A percentile compares a stretch with the other conserved stretches of the same genome.
These are phyloP conservation scores for Eucalyptus sp. DNA, from an alignment of 345 rosid genomes.

Conservation along the genomic window DNA sequence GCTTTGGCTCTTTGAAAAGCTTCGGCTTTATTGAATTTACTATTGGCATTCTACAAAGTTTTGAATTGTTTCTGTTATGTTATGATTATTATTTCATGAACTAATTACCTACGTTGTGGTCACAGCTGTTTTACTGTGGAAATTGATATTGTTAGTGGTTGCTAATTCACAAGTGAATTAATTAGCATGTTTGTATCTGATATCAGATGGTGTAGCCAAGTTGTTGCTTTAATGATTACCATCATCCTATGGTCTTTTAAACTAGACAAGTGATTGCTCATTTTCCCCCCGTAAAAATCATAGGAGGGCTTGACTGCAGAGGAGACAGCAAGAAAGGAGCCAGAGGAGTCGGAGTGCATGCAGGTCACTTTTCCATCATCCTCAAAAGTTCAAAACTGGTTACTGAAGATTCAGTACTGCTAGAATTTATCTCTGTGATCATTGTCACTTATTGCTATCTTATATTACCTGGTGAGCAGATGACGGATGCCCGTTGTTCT, in stretches of 20 bases:
- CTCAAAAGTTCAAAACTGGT: neutral
- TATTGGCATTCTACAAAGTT: neutral
- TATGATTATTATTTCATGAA: neutral
- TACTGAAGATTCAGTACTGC: neutral
- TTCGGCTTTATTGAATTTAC: neutral
- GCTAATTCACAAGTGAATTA: neutral
- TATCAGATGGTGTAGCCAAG: neutral
- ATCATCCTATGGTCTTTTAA: neutral
- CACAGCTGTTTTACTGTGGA: neutral
- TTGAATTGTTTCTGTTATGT: neutral
- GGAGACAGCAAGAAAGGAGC: constrained; percentile 72
- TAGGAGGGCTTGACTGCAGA: constrained; percentile 93
- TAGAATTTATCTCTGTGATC: neutral
- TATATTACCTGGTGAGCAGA: constrained; percentile 12
- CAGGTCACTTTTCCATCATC: constrained; percentile 33
- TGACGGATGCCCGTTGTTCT: constrained; percentile 70
- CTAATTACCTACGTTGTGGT: neutral
- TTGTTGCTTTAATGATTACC: neutral
- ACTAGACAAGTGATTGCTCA: neutral
- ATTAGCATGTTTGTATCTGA: neutral
- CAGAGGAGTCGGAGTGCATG: constrained; percentile 70
- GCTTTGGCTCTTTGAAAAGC: neutral
- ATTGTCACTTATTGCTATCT: neutral
- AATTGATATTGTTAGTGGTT: neutral
- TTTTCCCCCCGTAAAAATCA: neutral